phyloP scores from a whole-genome alignment of 164 flowering plant species.

The Sextonia rubra region DNA sequence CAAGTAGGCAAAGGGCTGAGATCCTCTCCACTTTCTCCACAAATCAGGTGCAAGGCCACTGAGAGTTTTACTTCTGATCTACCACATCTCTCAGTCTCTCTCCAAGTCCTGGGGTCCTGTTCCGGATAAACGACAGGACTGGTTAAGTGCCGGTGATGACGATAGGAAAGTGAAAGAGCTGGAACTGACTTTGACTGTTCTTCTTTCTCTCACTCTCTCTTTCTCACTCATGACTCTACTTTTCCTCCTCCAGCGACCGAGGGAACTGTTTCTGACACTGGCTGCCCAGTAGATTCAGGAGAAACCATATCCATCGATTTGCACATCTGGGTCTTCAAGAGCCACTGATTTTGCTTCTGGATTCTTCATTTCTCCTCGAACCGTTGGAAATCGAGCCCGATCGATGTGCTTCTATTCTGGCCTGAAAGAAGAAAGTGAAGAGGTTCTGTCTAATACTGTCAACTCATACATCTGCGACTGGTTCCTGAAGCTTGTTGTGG shows the following conservation, averaged over 20 bases:
- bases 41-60: not conserved
- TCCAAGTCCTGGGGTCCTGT: not conserved
- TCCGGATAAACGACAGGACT: not conserved
- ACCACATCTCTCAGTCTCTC: not conserved
- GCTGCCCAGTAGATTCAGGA: not conserved
- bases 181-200: not conserved
- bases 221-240: not conserved
- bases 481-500: slow-evolving; percentile 15
- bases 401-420: not conserved
- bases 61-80: not conserved
- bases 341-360: not conserved
- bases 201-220: not conserved
- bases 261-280: no score
- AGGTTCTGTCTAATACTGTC: not conserved
- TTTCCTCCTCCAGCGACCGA: not conserved
- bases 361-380: not conserved
- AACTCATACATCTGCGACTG: not conserved
- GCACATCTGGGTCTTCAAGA: not conserved
- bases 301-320: not conserved
- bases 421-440: not conserved
- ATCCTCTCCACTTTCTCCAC: not conserved
- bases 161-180: not conserved
- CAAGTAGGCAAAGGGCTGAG: not conserved
- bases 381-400: not conserved
- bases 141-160: not conserved